These are phyloP conservation scores for Westerdykella aurantiaca DNA, from an alignment of 2,329 filamentous ascomycete genomes.

Conservation along the genomic window DNA sequence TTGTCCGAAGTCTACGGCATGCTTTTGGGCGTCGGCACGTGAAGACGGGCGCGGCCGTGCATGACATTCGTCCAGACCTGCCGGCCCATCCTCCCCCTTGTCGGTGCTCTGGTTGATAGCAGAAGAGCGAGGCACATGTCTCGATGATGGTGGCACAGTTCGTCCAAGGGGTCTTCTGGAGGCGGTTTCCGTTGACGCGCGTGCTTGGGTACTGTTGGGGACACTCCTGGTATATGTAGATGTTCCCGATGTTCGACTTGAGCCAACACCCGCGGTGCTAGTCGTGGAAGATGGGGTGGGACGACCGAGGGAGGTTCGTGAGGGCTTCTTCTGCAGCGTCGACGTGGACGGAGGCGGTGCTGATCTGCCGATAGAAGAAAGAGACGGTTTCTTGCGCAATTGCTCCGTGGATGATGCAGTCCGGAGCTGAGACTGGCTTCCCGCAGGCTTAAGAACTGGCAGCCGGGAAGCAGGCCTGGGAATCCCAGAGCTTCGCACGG, in stretches of 20 bases:
- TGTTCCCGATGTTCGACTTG: constrained; percentile 20
- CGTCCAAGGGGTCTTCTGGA: constrained; percentile 35
- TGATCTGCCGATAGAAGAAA: constrained; percentile 14
- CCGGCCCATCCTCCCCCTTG: constrained; percentile 37
- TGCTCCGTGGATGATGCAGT: constrained; percentile 45
- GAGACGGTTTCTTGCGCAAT: constrained; percentile 26
- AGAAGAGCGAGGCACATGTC: constrained; percentile 19
- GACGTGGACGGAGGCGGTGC: constrained; percentile 6
- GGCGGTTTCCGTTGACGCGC: constrained; percentile 14
- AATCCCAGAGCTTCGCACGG: constrained; percentile 34
- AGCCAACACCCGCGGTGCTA: constrained; percentile 10
- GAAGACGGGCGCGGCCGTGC: constrained; percentile 41
- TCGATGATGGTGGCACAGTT: constrained; percentile 24
- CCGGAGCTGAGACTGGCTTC: constrained; percentile 39
- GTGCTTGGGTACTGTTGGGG: constrained; percentile 14
- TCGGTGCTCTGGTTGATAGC: constrained; percentile 6
- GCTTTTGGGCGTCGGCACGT: constrained; percentile 30
- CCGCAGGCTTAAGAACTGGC: constrained; percentile 42
- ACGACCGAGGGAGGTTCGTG: constrained; percentile 23
- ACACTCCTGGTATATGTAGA: constrained; percentile 19
- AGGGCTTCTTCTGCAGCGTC: constrained; percentile 29
- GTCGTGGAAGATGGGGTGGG: constrained; percentile 17
- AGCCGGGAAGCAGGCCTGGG: constrained; percentile 50
- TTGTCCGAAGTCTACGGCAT: constrained; percentile 13
- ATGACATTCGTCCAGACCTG: constrained; percentile 39